Evolutionary conservation across 202 grass and related monocot species (phyloP).

Genomic region (Sporobolus alterniflorus): DNA sequence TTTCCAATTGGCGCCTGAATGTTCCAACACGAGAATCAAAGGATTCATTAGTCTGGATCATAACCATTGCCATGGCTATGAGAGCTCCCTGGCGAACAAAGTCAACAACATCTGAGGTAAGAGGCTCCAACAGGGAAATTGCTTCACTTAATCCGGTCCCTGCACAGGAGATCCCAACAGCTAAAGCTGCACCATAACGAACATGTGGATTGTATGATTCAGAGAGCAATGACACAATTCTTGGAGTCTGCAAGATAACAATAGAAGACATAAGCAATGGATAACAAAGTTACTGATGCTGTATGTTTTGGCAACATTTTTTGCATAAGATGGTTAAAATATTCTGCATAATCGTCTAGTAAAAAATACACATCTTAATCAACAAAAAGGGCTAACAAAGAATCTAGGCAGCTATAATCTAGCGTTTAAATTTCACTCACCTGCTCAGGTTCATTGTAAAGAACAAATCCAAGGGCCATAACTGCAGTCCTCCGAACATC

Average conservation of each 20-base stretch:
- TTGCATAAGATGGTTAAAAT: background rate
- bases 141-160: slow-evolving; percentile 95
- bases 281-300: background rate
- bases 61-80: slow-evolving; percentile 99
- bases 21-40: slow-evolving; percentile 90
- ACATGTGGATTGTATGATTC: slow-evolving; percentile 99
- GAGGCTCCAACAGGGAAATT: slow-evolving; percentile 97
- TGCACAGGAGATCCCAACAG: slow-evolving; percentile 98
- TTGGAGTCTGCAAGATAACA: slow-evolving; percentile 83
- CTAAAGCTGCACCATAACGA: slow-evolving; percentile 98
- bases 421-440: slow-evolving; percentile 30
- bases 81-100: slow-evolving; percentile 98
- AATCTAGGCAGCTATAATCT: slow-evolving; percentile 10
- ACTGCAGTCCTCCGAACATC: slow-evolving; percentile 99
- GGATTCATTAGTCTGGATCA: slow-evolving; percentile 99
- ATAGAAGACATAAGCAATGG: slow-evolving; percentile 13
- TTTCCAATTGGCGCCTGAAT: slow-evolving; percentile 97
- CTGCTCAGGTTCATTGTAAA: slow-evolving; percentile 98
- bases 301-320: background rate
- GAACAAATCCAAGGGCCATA: slow-evolving; percentile 97
- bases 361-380: background rate
- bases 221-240: slow-evolving; percentile 96
- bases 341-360: background rate
- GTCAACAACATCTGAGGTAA: slow-evolving; percentile 98
- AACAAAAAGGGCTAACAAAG: background rate